These are phyloP conservation scores for Yarrowia bubula DNA, from an alignment of 805 yeast species.

Conservation along the genomic window DNA sequence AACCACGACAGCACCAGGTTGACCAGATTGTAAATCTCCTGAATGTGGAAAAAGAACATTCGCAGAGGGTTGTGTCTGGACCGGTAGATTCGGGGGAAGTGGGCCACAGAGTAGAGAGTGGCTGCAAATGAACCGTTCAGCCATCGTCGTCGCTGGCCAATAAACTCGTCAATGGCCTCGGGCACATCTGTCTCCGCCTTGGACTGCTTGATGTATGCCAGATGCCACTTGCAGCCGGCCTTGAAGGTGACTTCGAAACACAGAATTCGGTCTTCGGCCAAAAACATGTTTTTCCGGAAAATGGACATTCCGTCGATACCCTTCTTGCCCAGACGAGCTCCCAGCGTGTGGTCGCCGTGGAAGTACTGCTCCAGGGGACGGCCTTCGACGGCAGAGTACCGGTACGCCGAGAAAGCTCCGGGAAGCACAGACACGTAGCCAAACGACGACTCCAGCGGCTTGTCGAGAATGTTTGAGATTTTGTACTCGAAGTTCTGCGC, in stretches of 20 bases:
- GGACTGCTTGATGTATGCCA: conserved; percentile 61
- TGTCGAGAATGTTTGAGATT: conserved; percentile 64
- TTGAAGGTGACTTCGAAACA: conserved; percentile 66
- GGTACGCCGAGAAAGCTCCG: conserved; percentile 67
- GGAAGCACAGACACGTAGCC: conserved; percentile 66
- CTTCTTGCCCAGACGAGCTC: conserved; percentile 46
- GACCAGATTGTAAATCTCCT: conserved; percentile 54
- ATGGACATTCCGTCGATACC: conserved; percentile 61
- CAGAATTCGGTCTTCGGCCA: conserved; percentile 67
- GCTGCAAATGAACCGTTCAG: conserved; percentile 57
- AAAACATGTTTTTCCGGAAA: conserved; percentile 65
- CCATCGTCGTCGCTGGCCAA: conserved; percentile 67
- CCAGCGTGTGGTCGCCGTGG: conserved; percentile 60
- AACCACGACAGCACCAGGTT: conserved; percentile 62
- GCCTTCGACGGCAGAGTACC: conserved; percentile 58
- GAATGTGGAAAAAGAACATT: conserved; percentile 52
- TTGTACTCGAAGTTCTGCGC: conserved; percentile 67
- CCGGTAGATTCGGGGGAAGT: conserved; percentile 41
- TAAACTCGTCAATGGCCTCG: conserved; percentile 58
- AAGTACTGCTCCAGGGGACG: conserved; percentile 61
- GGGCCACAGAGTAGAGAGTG: conserved; percentile 25
- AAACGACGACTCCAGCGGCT: conserved; percentile 62
- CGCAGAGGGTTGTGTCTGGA: conserved; percentile 54
- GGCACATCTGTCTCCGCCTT: conserved; percentile 71
- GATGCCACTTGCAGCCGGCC: conserved; percentile 55